These are phyloP conservation scores for Colletotrichum orbiculare DNA, from an alignment of 2,329 filamentous ascomycete species.

Conservation along the genomic window DNA sequence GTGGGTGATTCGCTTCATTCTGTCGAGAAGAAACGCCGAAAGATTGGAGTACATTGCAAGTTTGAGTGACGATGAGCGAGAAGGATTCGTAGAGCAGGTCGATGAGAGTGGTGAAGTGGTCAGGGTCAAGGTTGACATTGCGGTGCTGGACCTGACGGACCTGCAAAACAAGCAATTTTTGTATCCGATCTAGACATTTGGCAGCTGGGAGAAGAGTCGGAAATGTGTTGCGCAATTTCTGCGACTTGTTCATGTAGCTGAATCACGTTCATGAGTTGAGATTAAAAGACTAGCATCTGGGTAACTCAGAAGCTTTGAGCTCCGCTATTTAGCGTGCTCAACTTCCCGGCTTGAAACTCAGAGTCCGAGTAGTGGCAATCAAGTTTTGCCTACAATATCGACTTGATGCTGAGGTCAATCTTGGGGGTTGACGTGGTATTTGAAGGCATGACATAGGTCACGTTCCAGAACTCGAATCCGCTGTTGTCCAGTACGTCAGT, in stretches of 20 bases:
- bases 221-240: too few relatives aligned
- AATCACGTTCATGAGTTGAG: too few relatives aligned
- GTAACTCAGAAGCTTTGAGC: too few relatives aligned
- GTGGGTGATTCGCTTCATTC: conserved; percentile 47
- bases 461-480: conserved; percentile 44
- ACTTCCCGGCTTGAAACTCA: too few relatives aligned
- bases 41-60: conserved; percentile 44
- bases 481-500: neutral
- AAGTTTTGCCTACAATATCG: too few relatives aligned
- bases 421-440: conserved; percentile 38
- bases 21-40: conserved; percentile 46
- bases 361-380: too few relatives aligned
- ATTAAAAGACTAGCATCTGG: too few relatives aligned
- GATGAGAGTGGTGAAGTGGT: conserved; percentile 45
- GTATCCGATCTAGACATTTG: conserved; percentile 40
- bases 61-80: conserved; percentile 38
- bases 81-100: conserved; percentile 43
- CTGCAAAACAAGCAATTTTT: conserved; percentile 52
- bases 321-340: too few relatives aligned
- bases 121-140: conserved; percentile 47
- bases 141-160: conserved; percentile 52
- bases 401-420: neutral
- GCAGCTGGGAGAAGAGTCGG: too few relatives aligned
- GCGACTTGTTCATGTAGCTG: too few relatives aligned
- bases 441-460: conserved; percentile 53